Evolutionary conservation across 331 rosid genomes (phyloP), one percentile per base, ranked within the genome.

Genomic region (Erythrophleum ivorense): DNA sequence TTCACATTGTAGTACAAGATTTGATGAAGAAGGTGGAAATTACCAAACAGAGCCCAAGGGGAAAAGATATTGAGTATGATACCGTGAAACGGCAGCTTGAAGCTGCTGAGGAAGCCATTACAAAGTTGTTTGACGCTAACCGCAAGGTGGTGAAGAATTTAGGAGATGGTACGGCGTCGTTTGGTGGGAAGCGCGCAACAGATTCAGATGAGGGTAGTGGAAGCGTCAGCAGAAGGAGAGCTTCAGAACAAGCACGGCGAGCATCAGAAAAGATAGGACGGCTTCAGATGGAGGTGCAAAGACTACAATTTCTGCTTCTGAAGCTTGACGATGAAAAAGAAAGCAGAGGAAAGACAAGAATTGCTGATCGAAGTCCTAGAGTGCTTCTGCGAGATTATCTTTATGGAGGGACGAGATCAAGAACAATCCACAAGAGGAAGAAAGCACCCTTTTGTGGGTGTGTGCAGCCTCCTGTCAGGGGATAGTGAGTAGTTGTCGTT

Each of bases 281-380:
- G 45, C 84, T 96, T 81, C 99, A 96, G 82, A 76, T 92, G 81
- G 97, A 96, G 84, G 92, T 96, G 79, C 97, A 96, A 86, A 92
- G 90, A 70, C 84, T 96, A 54, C 99, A 94, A 77, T 88, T 96
- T 87, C 87, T 94, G 50, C 91, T 96, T 19, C 86, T 96, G 86
- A 92, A 91, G 78, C 91, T 91, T 7, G 93, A 90, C 41, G 97
- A 88, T 21, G 97, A 85, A 43, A 93, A 85, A 75, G 92, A 86
- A 62, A 84, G 49, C 73, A 91, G 81, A 80, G 89, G 85, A n/a
- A 87, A 84, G 74, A 84, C 95, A 2, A 88, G 84, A 86, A 58
- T 81, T 73, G 66, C 71, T 5, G 97, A 91, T 77, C 83, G 90
- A 77, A 92, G 79, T 66, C 74, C 93, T 34, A 87, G 94, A 48